Evolutionary conservation across 345 rosid genomes (phyloP).

Genomic region (Aegle marmelos): DNA sequence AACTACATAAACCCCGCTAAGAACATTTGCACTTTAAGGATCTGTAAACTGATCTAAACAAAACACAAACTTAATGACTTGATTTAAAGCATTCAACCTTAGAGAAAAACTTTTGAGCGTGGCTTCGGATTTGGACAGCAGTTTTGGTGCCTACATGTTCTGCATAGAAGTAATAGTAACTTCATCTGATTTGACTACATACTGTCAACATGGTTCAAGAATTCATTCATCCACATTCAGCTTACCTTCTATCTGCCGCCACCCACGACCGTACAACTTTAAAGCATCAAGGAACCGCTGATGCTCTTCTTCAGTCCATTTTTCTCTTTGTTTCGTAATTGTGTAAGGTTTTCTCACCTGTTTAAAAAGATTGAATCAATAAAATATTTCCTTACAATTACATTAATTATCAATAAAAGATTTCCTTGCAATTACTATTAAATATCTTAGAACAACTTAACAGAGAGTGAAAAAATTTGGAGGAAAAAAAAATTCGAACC

Average conservation of each 20-base stretch:
- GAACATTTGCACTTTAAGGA: neutral
- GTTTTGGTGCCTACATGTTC: constrained; percentile 86
- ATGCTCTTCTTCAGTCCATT: constrained; percentile 91
- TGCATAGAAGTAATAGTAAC: constrained; percentile 37
- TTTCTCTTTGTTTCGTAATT: constrained; percentile 78
- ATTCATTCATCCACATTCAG: neutral
- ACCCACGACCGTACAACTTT: constrained; percentile 76
- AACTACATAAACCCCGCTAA: neutral
- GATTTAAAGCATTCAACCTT: constrained; percentile 47
- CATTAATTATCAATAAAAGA: no score
- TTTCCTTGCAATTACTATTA: no score
- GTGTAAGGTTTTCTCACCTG: constrained; percentile 83
- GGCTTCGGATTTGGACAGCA: constrained; percentile 94
- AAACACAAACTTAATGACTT: neutral
- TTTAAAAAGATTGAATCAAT: neutral
- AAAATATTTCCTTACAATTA: no score
- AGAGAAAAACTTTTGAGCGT: constrained; percentile 93
- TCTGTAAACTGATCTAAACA: neutral
- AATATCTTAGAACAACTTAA: neutral
- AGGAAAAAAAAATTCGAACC: constrained; percentile 5
- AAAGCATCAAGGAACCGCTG: constrained; percentile 84
- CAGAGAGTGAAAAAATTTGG: no score
- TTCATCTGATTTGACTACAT: neutral
- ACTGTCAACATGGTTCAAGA: neutral
- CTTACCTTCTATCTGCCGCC: constrained; percentile 85